These are phyloP conservation scores for Paramecium sonneborni DNA, from an alignment of 73 alveolate genomes.

Conservation along the genomic window DNA sequence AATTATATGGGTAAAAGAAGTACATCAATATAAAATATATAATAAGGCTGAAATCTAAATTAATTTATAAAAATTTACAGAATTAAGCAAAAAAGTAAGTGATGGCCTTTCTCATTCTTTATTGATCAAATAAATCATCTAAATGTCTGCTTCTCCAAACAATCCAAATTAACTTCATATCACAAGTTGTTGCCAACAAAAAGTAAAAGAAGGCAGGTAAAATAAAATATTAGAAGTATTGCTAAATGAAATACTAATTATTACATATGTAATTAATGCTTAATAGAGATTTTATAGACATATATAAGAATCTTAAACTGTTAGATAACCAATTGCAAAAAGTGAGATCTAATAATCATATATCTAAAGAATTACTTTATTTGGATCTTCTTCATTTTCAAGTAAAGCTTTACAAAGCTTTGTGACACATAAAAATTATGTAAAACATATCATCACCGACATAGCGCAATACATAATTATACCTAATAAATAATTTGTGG, in stretches of 20 bases:
- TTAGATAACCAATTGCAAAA: neutral
- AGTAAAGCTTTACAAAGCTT: neutral
- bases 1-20: neutral
- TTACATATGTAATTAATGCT: slow-evolving; percentile 35
- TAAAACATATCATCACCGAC: slow-evolving; percentile 51
- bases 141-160: slow-evolving; percentile 26
- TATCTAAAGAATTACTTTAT: neutral
- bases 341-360: neutral
- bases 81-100: slow-evolving; percentile 32
- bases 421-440: slow-evolving; percentile 35
- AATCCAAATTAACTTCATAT: slow-evolving; percentile 44
- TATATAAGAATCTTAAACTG: slow-evolving; percentile 9
- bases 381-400: slow-evolving; percentile 37
- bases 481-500: neutral
- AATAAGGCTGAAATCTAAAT: slow-evolving; percentile 34
- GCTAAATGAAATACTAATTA: neutral
- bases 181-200: slow-evolving; percentile 44
- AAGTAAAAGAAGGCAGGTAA: slow-evolving; percentile 53
- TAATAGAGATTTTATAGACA: slow-evolving; percentile 13
- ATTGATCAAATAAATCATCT: neutral
- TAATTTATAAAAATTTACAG: neutral
- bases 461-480: slow-evolving; percentile 10
- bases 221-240: slow-evolving; percentile 26
- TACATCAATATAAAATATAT: slow-evolving; percentile 32
- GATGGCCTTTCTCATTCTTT: slow-evolving; percentile 34